Conservation (phyloP, 257 asterid species). For the Fraxinus excelsior region DNA sequence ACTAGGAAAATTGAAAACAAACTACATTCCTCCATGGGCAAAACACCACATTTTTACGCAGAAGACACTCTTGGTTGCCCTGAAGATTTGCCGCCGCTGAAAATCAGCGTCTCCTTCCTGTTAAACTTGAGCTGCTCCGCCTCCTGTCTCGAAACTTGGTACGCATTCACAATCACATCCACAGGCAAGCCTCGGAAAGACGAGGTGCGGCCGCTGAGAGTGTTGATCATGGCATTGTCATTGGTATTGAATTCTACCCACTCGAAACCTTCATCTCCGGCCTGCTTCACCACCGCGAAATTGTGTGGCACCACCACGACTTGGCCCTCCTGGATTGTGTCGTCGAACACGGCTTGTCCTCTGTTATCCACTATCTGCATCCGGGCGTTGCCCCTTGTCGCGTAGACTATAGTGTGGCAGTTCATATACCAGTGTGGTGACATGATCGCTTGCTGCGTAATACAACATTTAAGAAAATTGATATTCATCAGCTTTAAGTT, state of each 20-base stretch:
- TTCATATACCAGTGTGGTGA: constrained; percentile 64
- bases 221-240: constrained; percentile 42
- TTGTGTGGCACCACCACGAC: constrained; percentile 36
- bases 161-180: constrained; percentile 26
- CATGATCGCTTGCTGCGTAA: constrained; percentile 54
- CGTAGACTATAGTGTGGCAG: constrained; percentile 32
- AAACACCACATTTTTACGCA: constrained; percentile 4
- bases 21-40: not conserved
- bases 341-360: constrained; percentile 34
- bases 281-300: constrained; percentile 31
- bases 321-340: constrained; percentile 30
- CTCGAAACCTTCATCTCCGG: constrained; percentile 34
- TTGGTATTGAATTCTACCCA: constrained; percentile 47
- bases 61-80: constrained; percentile 5
- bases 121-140: constrained; percentile 33
- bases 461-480: not conserved
- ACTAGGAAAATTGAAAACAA: not conserved
- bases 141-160: constrained; percentile 24
- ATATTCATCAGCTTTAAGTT: no score
- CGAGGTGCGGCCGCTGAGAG: constrained; percentile 37
- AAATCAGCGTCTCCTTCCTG: constrained; percentile 25
- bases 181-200: constrained; percentile 31
- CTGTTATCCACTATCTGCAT: constrained; percentile 36
- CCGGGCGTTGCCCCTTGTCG: constrained; percentile 35
- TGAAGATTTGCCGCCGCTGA: constrained; percentile 11